Base-by-base conservation (phyloP, 805 yeast genomes). In the Kodamaea sagamina region DNA sequence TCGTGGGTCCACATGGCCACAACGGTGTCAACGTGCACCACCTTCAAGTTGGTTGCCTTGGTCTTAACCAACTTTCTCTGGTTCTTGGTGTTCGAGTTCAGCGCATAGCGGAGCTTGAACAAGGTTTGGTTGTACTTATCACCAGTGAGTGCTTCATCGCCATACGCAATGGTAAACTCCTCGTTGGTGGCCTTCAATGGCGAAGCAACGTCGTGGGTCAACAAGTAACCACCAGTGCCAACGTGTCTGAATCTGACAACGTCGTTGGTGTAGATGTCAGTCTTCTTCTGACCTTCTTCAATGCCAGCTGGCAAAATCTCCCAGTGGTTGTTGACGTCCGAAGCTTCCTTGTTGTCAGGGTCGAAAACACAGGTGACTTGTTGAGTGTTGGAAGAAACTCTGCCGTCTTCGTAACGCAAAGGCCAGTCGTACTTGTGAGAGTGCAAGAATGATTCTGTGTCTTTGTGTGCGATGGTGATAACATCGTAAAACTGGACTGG, bases 141-240 rank as follows among this genome's bases (percentile, higher is more conserved):
- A 7, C 24, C 39, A 10, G 13, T n/a, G 6, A 12, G 44, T 13
- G 73, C 75, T 9, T 64, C 72, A 41, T 86, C 95, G 22, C 69
- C 72, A 36, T 74, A 61, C 11, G 82, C 82, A 34, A 95, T 81
- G 2, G 93, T 85, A 55, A 93, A 86, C 68, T 93, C 99, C 67
- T 89, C 96, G 57, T 90, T 86, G n/a, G 96, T 86, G 44, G 97
- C 85, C 57, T 68, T 84, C 49, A 84, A 72, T 21, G 99, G 98
- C 2, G 98, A 93, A 1, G 97, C 97, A 43, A 93, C 97, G 62
- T 92, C 97, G 60, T 93, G 99, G 15, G 98, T 79, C 56, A 89
- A 75, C 52, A 93, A 69, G 54, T 69, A 84, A 8, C 95, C 86
- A 41, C 88, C 78, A 1, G 98, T 89, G 22, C 74, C 81, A 39